phyloP scores from a whole-genome alignment of 768 basidiomycete genomes.

The Lactifluus piperatus region DNA sequence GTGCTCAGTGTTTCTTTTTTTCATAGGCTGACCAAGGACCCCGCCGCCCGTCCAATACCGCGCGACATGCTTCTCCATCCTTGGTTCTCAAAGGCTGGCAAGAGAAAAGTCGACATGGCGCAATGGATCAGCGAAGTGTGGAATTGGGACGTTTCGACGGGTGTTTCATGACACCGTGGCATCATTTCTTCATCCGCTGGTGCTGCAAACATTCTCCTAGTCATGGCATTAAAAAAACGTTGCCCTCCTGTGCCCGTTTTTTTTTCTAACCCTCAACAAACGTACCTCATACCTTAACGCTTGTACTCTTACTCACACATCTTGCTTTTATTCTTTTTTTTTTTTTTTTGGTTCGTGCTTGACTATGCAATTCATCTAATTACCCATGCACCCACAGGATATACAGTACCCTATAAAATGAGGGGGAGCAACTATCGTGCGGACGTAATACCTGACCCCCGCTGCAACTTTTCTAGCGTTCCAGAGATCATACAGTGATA shows the following conservation, averaged over 20 bases:
- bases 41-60: slow-evolving; percentile 59
- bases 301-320: not conserved
- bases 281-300: not conserved
- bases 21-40: slow-evolving; percentile 54
- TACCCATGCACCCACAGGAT: not conserved
- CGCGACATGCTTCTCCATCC: slow-evolving; percentile 71
- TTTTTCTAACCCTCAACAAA: not conserved
- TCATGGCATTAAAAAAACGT: not conserved
- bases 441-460: not conserved
- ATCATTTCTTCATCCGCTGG: not conserved
- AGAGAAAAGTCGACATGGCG: slow-evolving; percentile 72
- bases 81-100: slow-evolving; percentile 64
- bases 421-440: not conserved
- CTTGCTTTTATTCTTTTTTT: no score
- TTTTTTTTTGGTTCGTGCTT: not conserved
- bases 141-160: slow-evolving; percentile 42
- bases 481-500: not conserved
- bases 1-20: slow-evolving; percentile 10
- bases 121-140: slow-evolving; percentile 74
- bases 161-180: not conserved
- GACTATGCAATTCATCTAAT: not conserved
- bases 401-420: not conserved
- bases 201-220: not conserved
- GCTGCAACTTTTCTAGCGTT: not conserved
- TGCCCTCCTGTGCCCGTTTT: not conserved